Percentiles rank a stretch among this genome's conserved stretches.
Evolutionary conservation across 176 grass and related monocot species (phyloP).

Genomic region (Oryza coarctata): DNA sequence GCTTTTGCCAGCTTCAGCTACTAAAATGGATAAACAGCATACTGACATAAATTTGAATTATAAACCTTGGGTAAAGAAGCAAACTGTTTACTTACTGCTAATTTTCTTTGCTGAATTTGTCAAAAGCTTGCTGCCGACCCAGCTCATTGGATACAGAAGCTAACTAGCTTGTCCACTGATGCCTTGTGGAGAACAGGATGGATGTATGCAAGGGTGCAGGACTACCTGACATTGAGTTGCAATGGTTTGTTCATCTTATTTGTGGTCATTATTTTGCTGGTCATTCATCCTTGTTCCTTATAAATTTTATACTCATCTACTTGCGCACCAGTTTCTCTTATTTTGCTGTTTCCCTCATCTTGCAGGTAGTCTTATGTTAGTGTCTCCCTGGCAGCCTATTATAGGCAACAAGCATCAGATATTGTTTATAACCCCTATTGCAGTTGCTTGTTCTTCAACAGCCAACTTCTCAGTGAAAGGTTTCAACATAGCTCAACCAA

Average conservation of each 20-base stretch:
- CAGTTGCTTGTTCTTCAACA: conserved; percentile 54
- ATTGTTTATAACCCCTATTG: conserved; percentile 61
- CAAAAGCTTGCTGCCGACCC: conserved; percentile 57
- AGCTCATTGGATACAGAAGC: conserved; percentile 64
- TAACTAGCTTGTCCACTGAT: conserved; percentile 40
- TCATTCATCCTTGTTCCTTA: background rate
- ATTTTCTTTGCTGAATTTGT: conserved; percentile 30
- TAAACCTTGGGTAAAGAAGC: conserved; percentile 3
- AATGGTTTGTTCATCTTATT: conserved; percentile 58
- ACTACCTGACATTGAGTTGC: conserved; percentile 57
- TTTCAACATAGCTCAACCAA: conserved; percentile 64
- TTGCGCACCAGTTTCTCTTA: background rate
- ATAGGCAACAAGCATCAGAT: conserved; percentile 52
- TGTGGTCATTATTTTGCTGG: background rate
- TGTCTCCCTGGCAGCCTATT: conserved; percentile 47
- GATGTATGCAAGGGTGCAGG: conserved; percentile 67
- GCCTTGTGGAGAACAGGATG: conserved; percentile 72
- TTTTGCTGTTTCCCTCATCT: conserved; percentile 23
- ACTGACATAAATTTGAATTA: conserved; percentile 9
- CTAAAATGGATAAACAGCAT: conserved; percentile 6
- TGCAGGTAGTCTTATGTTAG: conserved; percentile 68
- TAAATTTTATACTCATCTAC: background rate
- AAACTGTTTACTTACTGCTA: conserved; percentile 11
- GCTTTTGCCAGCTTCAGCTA: background rate
- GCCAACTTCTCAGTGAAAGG: conserved; percentile 73